Evolutionary conservation across 2,329 filamentous ascomycete species (phyloP).

Genomic region (Triangularia setosa): DNA sequence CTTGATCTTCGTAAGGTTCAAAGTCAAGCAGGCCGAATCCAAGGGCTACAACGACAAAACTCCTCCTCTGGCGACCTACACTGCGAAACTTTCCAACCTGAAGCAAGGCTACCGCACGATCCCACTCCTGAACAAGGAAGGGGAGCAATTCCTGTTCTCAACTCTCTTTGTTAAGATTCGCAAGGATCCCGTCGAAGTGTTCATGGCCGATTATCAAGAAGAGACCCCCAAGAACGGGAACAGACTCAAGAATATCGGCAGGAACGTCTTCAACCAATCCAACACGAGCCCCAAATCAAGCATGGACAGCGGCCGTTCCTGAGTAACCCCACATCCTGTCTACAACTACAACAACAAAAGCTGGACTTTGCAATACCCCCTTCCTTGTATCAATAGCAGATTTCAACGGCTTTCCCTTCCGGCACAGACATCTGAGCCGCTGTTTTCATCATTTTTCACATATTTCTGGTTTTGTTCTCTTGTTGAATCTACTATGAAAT

Average conservation of each 20-base stretch:
- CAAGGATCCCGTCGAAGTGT: constrained; percentile 54
- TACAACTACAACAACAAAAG: not conserved
- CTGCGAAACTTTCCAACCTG: constrained; percentile 83
- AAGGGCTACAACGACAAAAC: constrained; percentile 61
- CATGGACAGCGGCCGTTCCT: constrained; percentile 35
- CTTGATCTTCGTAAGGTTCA: constrained; percentile 89
- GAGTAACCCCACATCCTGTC: not conserved
- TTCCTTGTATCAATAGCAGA: not conserved
- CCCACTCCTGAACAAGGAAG: constrained; percentile 81
- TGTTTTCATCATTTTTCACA: not conserved
- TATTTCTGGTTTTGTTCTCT: not conserved
- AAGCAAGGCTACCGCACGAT: constrained; percentile 91
- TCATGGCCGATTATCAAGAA: constrained; percentile 50
- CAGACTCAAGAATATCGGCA: constrained; percentile 54
- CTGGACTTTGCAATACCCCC: not conserved
- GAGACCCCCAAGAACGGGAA: constrained; percentile 40
- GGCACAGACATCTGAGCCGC: not conserved
- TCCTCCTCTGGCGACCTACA: constrained; percentile 78
- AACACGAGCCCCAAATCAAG: constrained; percentile 50
- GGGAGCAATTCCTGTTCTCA: constrained; percentile 91
- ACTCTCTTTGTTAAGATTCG: constrained; percentile 88
- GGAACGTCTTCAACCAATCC: constrained; percentile 54
- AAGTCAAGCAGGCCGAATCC: constrained; percentile 73
- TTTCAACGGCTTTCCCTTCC: not conserved
- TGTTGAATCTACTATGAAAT: constrained; percentile 5